Percentiles rank a stretch among this genome's conserved stretches.
phyloP scores from a whole-genome alignment of 257 asterid genomes.

The Rhazya stricta region DNA sequence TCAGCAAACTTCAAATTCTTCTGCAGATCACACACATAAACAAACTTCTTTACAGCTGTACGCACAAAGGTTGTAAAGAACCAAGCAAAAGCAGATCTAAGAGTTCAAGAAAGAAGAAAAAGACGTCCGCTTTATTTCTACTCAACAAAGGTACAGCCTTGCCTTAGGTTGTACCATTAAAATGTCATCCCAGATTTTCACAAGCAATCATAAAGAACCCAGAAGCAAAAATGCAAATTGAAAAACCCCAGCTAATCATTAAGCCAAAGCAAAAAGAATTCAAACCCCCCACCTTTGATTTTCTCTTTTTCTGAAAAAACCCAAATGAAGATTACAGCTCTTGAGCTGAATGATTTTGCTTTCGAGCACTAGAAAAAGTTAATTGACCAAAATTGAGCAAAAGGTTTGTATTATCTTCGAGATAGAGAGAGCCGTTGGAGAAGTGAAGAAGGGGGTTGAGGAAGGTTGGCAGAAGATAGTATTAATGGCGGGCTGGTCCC shows the following conservation, averaged over 20 bases:
- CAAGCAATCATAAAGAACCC: neutral
- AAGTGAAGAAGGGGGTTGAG: conserved; percentile 7
- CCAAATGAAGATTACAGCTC: neutral
- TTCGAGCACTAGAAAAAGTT: neutral
- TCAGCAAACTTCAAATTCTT: conserved; percentile 8
- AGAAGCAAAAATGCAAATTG: neutral
- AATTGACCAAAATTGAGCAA: no score
- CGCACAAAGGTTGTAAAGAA: neutral
- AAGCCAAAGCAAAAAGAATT: neutral
- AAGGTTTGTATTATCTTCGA: neutral
- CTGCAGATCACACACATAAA: conserved; percentile 17
- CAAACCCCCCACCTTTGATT: neutral
- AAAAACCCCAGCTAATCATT: neutral
- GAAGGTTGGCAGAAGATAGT: conserved; percentile 15
- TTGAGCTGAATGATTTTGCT: conserved; percentile 1
- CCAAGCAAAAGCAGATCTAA: conserved; percentile 12
- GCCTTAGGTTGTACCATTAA: neutral
- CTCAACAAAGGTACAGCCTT: neutral
- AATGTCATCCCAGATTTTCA: neutral
- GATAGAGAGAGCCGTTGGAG: neutral
- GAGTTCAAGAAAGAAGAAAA: conserved; percentile 2
- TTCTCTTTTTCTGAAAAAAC: neutral
- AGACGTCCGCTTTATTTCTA: conserved; percentile 2
- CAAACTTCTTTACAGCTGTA: conserved; percentile 2
- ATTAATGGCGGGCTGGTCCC: conserved; percentile 27